These are phyloP conservation scores for Juglanconis oblonga DNA, from an alignment of 2,329 filamentous ascomycete genomes.

Conservation along the genomic window DNA sequence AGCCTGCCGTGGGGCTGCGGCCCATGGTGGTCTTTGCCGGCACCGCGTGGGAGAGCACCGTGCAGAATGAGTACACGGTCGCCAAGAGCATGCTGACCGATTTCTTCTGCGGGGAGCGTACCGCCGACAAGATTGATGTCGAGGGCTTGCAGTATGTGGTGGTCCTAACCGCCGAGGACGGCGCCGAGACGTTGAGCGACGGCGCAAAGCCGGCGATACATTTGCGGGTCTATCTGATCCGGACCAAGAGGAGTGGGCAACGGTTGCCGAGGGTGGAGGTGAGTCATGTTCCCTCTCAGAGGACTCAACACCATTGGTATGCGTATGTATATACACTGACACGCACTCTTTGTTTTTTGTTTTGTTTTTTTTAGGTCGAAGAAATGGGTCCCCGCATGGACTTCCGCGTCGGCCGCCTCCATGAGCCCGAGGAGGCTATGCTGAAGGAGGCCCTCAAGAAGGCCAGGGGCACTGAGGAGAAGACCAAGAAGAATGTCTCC, in stretches of 20 bases:
- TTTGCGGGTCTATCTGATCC: constrained; percentile 80
- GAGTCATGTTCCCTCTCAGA: background rate
- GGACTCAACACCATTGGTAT: background rate
- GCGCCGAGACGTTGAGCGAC: constrained; percentile 46
- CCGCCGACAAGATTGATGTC: constrained; percentile 81
- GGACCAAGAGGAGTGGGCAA: constrained; percentile 82
- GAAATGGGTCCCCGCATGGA: constrained; percentile 95
- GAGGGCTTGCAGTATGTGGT: constrained; percentile 92
- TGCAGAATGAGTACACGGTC: constrained; percentile 75
- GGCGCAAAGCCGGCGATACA: constrained; percentile 55
- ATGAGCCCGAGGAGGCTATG: constrained; percentile 73
- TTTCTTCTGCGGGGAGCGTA: constrained; percentile 80
- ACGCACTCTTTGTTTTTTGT: background rate
- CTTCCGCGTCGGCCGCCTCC: constrained; percentile 78
- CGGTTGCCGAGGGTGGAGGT: constrained; percentile 80
- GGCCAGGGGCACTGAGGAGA: constrained; percentile 70
- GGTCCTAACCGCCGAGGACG: constrained; percentile 73
- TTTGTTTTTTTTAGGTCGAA: constrained; percentile 51
- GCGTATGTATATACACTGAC: background rate
- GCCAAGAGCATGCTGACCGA: constrained; percentile 86
- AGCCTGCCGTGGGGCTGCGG: constrained; percentile 76
- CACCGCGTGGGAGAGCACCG: constrained; percentile 79
- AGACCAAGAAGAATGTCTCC: constrained; percentile 93
- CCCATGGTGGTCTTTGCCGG: constrained; percentile 92
- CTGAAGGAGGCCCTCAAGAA: constrained; percentile 90